phyloP scores from a whole-genome alignment of 805 yeast species.

The Monosporozyma siamensis region DNA sequence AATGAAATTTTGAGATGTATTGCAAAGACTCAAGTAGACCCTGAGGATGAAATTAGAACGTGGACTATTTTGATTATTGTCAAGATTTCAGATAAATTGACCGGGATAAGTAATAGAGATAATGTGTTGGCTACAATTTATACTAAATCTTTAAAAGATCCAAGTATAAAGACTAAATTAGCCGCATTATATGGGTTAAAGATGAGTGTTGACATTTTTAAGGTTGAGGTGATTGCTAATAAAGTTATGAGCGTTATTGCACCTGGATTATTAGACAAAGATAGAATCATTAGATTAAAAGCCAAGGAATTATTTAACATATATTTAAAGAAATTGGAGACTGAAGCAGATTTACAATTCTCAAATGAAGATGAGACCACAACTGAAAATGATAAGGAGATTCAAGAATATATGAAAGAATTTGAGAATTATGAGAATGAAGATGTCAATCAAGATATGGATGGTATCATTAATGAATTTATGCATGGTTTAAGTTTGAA shows the following conservation, averaged over 20 bases:
- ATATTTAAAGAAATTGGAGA: slow-evolving; percentile 46
- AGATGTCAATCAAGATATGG: not conserved
- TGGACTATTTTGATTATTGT: slow-evolving; percentile 26
- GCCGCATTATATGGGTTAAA: slow-evolving; percentile 71
- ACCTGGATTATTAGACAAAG: slow-evolving; percentile 70
- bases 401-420: not conserved
- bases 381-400: not conserved
- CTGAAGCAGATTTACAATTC: slow-evolving; percentile 30
- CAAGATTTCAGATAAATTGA: slow-evolving; percentile 21
- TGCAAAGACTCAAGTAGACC: slow-evolving; percentile 44
- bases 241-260: slow-evolving; percentile 79
- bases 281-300: slow-evolving; percentile 57
- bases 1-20: slow-evolving; percentile 72
- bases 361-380: not conserved
- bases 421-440: not conserved
- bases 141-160: slow-evolving; percentile 72
- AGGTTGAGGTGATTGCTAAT: slow-evolving; percentile 67
- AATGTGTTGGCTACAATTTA: slow-evolving; percentile 82
- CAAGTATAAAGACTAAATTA: slow-evolving; percentile 62
- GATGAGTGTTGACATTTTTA: slow-evolving; percentile 52
- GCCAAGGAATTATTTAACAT: slow-evolving; percentile 60
- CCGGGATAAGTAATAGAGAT: slow-evolving; percentile 35
- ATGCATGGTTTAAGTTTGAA: slow-evolving; percentile 2
- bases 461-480: not conserved
- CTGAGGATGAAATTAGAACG: slow-evolving; percentile 22